A percentile compares a stretch with the other conserved stretches of the same genome.
phyloP scores from a whole-genome alignment of 208 protist species.

The Trichomonas gallinae region DNA sequence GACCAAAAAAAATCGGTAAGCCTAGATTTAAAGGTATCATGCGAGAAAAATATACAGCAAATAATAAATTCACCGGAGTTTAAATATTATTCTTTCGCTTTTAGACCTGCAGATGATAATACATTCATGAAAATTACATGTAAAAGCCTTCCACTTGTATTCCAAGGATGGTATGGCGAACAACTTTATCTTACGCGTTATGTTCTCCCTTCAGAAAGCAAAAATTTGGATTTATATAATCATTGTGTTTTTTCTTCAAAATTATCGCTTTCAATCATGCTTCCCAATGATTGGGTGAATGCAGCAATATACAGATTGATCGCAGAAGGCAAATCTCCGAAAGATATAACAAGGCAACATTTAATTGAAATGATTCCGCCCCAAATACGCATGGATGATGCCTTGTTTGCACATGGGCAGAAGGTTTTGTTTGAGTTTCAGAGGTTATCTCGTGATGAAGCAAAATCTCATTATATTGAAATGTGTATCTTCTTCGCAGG shows the following conservation, averaged over 20 bases:
- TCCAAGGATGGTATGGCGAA: neutral
- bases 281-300: neutral
- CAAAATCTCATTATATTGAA: neutral
- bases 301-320: neutral
- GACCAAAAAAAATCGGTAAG: neutral
- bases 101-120: neutral
- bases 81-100: neutral
- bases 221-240: neutral
- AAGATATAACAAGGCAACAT: neutral
- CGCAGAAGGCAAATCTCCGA: neutral
- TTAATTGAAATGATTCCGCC: neutral
- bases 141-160: neutral
- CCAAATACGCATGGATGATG: neutral
- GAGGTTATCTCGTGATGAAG: neutral
- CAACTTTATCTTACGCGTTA: neutral
- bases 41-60: neutral
- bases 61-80: neutral
- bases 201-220: neutral
- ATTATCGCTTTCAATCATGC: neutral
- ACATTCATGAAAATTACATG: neutral
- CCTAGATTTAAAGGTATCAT: neutral
- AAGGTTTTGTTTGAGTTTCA: neutral
- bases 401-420: neutral
- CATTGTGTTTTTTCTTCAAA: neutral
- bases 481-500: neutral